Evolutionary conservation across 2,329 filamentous ascomycete species (phyloP).

Genomic region (Dissoconium aciculare): DNA sequence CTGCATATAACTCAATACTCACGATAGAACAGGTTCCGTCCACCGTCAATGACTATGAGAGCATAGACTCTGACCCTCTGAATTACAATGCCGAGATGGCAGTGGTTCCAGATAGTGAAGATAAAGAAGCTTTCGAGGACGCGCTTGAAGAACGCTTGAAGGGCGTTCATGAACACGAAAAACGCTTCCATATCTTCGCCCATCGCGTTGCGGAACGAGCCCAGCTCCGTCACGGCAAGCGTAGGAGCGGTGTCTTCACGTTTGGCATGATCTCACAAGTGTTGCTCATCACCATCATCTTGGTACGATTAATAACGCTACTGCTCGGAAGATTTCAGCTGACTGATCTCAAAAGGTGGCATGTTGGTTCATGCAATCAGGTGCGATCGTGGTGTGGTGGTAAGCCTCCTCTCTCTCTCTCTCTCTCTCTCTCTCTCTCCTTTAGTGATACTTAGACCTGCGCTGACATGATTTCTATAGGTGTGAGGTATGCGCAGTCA

Average conservation of each 20-base stretch:
- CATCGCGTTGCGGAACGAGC: constrained; percentile 2
- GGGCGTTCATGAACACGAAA: not conserved
- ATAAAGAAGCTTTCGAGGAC: not conserved
- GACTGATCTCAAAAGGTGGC: not conserved
- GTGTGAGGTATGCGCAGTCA: too few species aligned
- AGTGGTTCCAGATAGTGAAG: not conserved
- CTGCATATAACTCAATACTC: not conserved
- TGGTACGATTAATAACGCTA: too few species aligned
- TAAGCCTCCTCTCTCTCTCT: not conserved
- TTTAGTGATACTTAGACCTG: too few species aligned
- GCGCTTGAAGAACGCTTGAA: not conserved
- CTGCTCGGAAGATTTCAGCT: too few species aligned
- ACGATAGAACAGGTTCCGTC: not conserved
- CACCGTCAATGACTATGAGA: constrained; percentile 2
- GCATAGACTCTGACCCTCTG: not conserved
- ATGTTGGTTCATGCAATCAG: constrained; percentile 4
- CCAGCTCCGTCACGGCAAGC: not conserved
- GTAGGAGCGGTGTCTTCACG: not conserved
- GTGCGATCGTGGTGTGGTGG: not conserved
- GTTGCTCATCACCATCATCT: not conserved
- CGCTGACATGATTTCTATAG: too few species aligned
- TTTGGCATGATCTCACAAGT: not conserved
- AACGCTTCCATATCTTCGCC: constrained; percentile 1
- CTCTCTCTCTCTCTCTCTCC: not conserved
- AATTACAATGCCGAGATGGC: constrained; percentile 2